Evolutionary conservation across 2,329 filamentous ascomycete genomes (phyloP), one percentile per base, ranked within the genome.

Genomic region (Penicillium sp.): DNA sequence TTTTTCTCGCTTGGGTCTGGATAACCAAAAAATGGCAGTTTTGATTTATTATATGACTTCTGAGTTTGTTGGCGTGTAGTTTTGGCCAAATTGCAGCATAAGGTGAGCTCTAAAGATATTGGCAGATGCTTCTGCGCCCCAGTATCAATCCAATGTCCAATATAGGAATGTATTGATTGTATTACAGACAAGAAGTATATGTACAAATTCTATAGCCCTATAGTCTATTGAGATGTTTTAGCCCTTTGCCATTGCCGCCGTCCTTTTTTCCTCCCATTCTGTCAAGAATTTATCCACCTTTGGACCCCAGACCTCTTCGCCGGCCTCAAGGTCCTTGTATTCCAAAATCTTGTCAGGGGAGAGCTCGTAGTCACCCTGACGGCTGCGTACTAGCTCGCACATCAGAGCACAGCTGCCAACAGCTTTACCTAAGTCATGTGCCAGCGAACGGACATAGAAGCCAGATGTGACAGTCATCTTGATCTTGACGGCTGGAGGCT

Each of bases 371-470:
- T 91, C 84, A 16, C 85, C 89, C 74, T 99, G 94, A 48, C 89
- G 84, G 3, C 85, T 88, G 51, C 94, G 87, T 53, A 88, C 82
- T 18, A 99, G 83, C 63, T 89, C 86, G 19, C 89, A 85, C 93
- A 99, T 97, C 61, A 94, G 80, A 32, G 83, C 94, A 23, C 90
- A 85, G 11, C 91, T 96, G 48, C 84, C 85, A 13, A 97, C 81
- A 62, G 90, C 91, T 61, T 86, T 79, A 19, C 93, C 94, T 3
- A 99, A 81, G 67, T 99, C 94, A 70, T 97, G 91, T 65, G 91
- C 92, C 63, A 99, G 85, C 54, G 89, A 95, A 59, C 94, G 88
- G 13, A 99, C 92, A 72, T 99, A 99, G 79, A 97, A 99, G 36
- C 94, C 94, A 0, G 91, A 96, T 2, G 91, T 91, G 47, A 97